Base-by-base conservation (phyloP, 2,329 filamentous ascomycete species). In the Colletotrichum lini region DNA sequence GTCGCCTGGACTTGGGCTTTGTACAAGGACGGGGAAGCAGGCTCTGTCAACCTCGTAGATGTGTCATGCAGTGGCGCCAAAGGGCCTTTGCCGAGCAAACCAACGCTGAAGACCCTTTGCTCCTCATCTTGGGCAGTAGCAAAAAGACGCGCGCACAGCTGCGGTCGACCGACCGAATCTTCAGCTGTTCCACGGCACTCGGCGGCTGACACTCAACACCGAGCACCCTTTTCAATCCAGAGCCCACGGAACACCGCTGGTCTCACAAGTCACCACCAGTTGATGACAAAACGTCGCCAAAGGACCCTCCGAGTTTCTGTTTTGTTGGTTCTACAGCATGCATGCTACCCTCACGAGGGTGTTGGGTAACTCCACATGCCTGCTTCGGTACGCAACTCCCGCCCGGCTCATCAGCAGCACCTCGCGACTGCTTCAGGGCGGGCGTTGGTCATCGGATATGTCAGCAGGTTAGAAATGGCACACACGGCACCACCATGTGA, bases 401-500 rank as follows among this genome's bases (percentile, higher is more conserved):
- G 10, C 35, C 12, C 18, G 4, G 10, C 30, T 9, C 18, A 49
- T 38, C 30, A 21, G 45, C 30, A 40, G 30, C 26, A 38, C 38
- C n/a, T 49, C 45, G n/a, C 44, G 49, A 56, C 53, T 21, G 30
- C 44, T 26, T 67, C 42, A 21, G 52, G 9, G 30, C 44, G 68
- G 68, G 68, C 68, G 65, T 9, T 50, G 30, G 45, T 70, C 38
- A 8, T 38, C 21, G 38, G 54, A 59, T 54, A 54, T 59, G 53
- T 63, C 58, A 64, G 57, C 59, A 38, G 58, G 54, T 71, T 68
- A 64, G 58, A 68, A 71, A 54, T 62, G 68, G n/a, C 9, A 67
- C 44, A 40, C 16, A 10, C 16, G 68, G 50, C 18, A 26, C 40
- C 44, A 26, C 23, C 35, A 8, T 40, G 10, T 44, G 18, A 38